These are phyloP conservation scores for Sequoia sempervirens DNA, from an alignment of 75 land plant species.

Conservation along the genomic window DNA sequence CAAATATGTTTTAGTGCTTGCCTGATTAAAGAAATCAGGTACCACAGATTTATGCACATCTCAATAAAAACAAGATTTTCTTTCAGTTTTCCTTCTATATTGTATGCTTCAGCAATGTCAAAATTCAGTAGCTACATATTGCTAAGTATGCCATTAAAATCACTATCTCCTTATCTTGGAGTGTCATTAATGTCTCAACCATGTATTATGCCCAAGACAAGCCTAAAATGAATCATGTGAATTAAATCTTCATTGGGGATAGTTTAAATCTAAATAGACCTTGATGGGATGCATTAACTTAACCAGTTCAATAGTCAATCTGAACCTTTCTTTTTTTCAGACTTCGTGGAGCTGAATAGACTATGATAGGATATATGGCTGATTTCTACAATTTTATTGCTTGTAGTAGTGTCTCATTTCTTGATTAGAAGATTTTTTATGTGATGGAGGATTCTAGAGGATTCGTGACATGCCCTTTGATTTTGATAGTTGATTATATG, in stretches of 20 bases:
- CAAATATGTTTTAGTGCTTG: background rate
- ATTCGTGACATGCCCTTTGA: background rate
- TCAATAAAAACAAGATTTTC: background rate
- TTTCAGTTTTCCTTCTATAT: background rate
- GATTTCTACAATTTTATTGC: background rate
- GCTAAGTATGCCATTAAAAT: background rate
- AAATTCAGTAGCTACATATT: background rate
- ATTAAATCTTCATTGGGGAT: background rate
- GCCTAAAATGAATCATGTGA: background rate
- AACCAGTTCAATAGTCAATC: too few relatives aligned
- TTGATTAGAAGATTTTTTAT: background rate
- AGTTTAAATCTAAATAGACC: too few relatives aligned
- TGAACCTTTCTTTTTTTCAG: background rate
- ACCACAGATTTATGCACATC: background rate
- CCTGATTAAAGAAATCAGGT: background rate
- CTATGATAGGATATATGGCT: background rate
- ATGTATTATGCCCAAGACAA: conserved; percentile 32
- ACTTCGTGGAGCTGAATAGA: background rate
- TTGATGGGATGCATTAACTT: too few relatives aligned
- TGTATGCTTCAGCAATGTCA: background rate
- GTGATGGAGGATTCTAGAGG: background rate
- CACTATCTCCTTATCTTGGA: background rate
- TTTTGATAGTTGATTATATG: background rate
- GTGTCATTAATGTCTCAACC: conserved; percentile 62
- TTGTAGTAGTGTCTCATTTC: background rate